Base-by-base conservation (phyloP, 352 stramenopile species). In the Pilasporangium apinafurcum region DNA sequence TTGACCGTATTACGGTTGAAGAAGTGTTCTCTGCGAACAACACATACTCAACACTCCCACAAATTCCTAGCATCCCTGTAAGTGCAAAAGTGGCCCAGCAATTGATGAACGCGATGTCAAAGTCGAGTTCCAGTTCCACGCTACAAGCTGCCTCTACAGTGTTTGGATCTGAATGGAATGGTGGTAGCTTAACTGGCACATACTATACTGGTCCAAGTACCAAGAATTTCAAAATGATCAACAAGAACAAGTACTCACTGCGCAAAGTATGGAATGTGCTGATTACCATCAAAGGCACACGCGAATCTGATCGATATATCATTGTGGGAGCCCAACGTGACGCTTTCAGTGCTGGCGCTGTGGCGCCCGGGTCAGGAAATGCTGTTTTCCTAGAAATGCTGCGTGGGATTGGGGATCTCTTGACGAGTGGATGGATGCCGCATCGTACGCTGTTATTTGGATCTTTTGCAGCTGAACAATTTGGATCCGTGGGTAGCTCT, bases 241-340 rank as follows among this genome's bases (percentile, higher is more conserved):
- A 82, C 53, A 58, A 45, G 36, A 86, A 87, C 51, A 84, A 83
- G 43, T 90, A 83, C 53, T 35, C 50, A 28, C 52, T 86, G 36
- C 84, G 79, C 22, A 88, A 83, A 37, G 78, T 83, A 8, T 87
- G 65, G 63, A 91, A 93, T 51, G 66, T 93, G 8, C 46, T 90
- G 18, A 81, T 91, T 45, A 86, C 71, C 0, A 57, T 90, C 35
- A 63, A 62, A 6, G 79, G 79, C 9, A 80, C 76, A 37, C 71
- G 81, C 20, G 73, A 91, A 53, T 62, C 68, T 8, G 79, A 93
- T 46, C 76, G 77, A 10, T 84, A 88, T 35, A 76, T 93, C 26
- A 80, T 93, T 3, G 62, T 92, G 1, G 78, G 72, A 20, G 68
- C 77, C 3, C 75, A 66, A 22, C 68, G 74, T 10, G 81, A 88